A percentile compares a stretch with the other conserved stretches of the same genome.
These are phyloP conservation scores for Fusarium foetens DNA, from an alignment of 2,329 filamentous ascomycete species.

Conservation along the genomic window DNA sequence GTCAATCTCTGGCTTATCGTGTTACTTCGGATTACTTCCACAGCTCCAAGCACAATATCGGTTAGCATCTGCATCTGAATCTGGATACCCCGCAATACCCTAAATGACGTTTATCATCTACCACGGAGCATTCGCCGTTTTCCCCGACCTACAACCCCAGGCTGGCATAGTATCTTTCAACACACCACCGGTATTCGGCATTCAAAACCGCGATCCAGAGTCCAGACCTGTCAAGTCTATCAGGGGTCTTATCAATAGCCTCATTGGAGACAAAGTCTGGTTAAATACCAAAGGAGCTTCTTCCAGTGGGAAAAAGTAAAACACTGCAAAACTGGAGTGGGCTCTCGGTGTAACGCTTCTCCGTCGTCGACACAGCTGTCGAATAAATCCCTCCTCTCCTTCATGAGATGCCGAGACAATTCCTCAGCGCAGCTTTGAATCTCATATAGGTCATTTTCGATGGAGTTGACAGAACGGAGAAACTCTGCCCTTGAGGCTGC, in stretches of 20 bases:
- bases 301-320: constrained; percentile 3
- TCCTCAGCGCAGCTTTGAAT: background rate
- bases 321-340: constrained; percentile 13
- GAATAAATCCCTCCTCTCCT: constrained; percentile 9
- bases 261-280: background rate
- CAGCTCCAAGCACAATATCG: constrained; percentile 3
- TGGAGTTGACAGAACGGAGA: constrained; percentile 29
- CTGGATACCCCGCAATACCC: constrained; percentile 32
- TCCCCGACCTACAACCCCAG: constrained; percentile 25
- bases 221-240: background rate
- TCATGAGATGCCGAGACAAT: background rate
- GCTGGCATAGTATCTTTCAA: constrained; percentile 23
- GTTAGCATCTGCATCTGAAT: constrained; percentile 11
- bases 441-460: background rate
- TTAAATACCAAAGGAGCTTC: background rate
- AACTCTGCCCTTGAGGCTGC: constrained; percentile 32
- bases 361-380: constrained; percentile 11
- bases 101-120: constrained; percentile 29
- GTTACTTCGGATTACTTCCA: constrained; percentile 1
- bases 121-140: constrained; percentile 28
- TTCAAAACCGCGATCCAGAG: constrained; percentile 16
- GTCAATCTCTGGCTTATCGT: background rate
- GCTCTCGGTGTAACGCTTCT: constrained; percentile 11
- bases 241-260: background rate
- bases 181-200: constrained; percentile 27